Base-by-base conservation (phyloP, 2,329 filamentous ascomycete species). In the Aspergillus pseudoviridinutans region DNA sequence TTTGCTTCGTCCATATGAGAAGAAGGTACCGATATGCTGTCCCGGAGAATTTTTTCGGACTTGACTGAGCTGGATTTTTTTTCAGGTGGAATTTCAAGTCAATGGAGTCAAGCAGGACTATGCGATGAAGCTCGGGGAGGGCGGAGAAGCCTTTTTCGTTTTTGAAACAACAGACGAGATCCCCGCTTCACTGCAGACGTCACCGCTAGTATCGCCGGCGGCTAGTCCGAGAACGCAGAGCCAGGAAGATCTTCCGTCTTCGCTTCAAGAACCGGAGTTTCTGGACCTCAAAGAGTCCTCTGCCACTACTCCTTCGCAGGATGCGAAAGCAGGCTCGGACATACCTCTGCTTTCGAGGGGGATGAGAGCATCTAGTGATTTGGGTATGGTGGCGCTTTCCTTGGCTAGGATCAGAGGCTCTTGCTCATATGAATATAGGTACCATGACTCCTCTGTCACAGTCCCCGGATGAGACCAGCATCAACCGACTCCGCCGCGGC, bases 111-210 rank as follows among this genome's bases (percentile, higher is more conserved):
- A 94, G 76, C 92, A 96, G 74, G 83, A 94, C 65, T 97, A 96
- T 79, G 87, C 94, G 50, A 99, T 99, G 94, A 99, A 99, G 78
- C 83, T 99, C 22, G 94, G 94, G 49, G 94, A 99, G 73, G 94
- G 91, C 53, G 94, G 94, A 63, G 94, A 99, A 79, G 94, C 94
- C 27, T 99, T 99, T 78, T 99, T 99, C 75, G 92, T 99, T 62
- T 97, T 99, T 70, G 92, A 97, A 78, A 99, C 94, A 8, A 89
- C 88, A 54, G 91, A 93, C 65, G 88, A 86, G 68, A 94, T 99
- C 58, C 94, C 94, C n/a, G 89, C 90, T 73, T 91, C 89, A 56
- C 79, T 97, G 70, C 94, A 97, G 77, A 99, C 94, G 1, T 97
- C 93, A 50, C 94, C 94, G 35, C 80, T 97, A 53, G 90, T 95